Evolutionary conservation across 2,329 filamentous ascomycete species (phyloP).

Genomic region (Fusarium fracticaudum): DNA sequence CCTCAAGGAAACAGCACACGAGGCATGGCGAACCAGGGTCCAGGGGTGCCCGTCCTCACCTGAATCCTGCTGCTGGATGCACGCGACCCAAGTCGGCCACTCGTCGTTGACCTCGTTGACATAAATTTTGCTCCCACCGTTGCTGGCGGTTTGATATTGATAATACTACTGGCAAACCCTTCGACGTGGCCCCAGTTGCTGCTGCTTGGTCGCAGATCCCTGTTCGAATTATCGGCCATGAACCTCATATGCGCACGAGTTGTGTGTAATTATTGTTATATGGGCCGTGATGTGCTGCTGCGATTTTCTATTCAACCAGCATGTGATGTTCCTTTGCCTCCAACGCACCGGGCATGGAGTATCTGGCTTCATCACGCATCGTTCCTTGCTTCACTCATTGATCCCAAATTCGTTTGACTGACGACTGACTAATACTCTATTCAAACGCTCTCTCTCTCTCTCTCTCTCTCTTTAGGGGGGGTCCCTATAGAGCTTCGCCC

Average conservation of each 20-base stretch:
- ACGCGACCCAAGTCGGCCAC: constrained; percentile 40
- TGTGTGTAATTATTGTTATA: constrained; percentile 4
- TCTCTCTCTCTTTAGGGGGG: neutral
- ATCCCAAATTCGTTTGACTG: constrained; percentile 5
- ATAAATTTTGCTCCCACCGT: constrained; percentile 39
- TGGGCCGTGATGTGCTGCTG: constrained; percentile 8
- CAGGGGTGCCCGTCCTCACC: constrained; percentile 37
- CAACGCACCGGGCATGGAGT: neutral
- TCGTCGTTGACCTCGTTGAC: constrained; percentile 34
- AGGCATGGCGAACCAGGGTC: constrained; percentile 38
- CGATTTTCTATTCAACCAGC: constrained; percentile 1
- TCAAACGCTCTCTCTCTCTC: neutral
- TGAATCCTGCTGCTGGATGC: constrained; percentile 43
- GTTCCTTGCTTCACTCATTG: constrained; percentile 17
- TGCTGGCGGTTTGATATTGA: constrained; percentile 44
- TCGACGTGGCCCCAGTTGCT: constrained; percentile 39
- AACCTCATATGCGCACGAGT: constrained; percentile 20
- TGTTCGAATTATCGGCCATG: constrained; percentile 12
- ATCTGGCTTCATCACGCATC: neutral
- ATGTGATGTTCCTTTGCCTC: constrained; percentile 2
- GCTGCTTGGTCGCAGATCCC: constrained; percentile 29
- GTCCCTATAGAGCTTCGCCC: neutral
- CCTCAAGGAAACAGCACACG: constrained; percentile 24
- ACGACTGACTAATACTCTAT: neutral
- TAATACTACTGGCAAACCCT: constrained; percentile 30